phyloP scores from a whole-genome alignment of 768 basidiomycete species.

The Pleurotus citrinopileatus region DNA sequence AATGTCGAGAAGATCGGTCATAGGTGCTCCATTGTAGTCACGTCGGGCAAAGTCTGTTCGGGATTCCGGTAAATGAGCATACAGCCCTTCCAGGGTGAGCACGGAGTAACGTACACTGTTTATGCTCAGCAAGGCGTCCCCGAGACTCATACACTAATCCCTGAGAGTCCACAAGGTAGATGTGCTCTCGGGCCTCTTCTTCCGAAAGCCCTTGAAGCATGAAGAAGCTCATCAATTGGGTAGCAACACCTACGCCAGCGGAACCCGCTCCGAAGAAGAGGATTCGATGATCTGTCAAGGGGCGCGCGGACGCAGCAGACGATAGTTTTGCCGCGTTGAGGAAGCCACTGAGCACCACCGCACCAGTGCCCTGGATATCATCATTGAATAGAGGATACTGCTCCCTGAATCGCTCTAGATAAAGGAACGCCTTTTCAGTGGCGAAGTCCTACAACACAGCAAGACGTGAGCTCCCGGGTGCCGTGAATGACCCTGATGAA shows the following conservation, averaged over 20 bases:
- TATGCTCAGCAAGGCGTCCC: conserved; percentile 75
- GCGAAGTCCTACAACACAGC: conserved; percentile 68
- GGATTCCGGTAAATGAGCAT: conserved; percentile 3
- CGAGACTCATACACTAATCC: conserved; percentile 80
- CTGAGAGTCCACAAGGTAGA: conserved; percentile 86
- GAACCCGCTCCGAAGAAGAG: conserved; percentile 93
- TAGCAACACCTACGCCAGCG: conserved; percentile 90
- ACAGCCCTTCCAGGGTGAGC: background rate
- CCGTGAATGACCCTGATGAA: background rate
- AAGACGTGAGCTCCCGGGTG: background rate
- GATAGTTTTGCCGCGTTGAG: conserved; percentile 82
- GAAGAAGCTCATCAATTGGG: conserved; percentile 88
- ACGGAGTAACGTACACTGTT: conserved; percentile 55
- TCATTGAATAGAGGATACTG: conserved; percentile 86
- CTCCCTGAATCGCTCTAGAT: conserved; percentile 72
- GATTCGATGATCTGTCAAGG: conserved; percentile 74
- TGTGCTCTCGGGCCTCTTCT: conserved; percentile 71
- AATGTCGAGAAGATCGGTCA: conserved; percentile 74
- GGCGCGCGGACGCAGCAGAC: conserved; percentile 63
- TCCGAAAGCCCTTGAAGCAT: conserved; percentile 71
- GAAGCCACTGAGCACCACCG: conserved; percentile 89
- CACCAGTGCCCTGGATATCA: conserved; percentile 89
- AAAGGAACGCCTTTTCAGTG: conserved; percentile 87
- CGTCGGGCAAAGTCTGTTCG: conserved; percentile 72
- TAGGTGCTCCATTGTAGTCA: conserved; percentile 75